phyloP scores from a whole-genome alignment of 805 yeast genomes.

The Yueomyces sp. region DNA sequence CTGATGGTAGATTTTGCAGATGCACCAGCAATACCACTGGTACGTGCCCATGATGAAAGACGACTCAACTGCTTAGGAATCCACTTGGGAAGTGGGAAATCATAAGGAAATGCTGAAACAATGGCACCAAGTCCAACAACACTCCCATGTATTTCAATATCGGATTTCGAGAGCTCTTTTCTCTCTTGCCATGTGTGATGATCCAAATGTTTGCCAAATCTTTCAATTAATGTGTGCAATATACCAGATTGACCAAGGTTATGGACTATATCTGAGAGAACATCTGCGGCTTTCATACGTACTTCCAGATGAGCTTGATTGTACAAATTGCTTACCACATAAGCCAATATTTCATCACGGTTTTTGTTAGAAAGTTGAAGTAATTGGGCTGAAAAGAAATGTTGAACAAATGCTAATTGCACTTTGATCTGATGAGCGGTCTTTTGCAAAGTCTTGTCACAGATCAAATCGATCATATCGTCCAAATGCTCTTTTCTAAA shows the following conservation, averaged over 20 bases:
- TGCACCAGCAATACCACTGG: constrained; percentile 68
- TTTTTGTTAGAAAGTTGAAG: constrained; percentile 37
- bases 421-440: constrained; percentile 52
- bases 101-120: constrained; percentile 79
- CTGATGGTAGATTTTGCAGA: constrained; percentile 74
- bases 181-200: constrained; percentile 15
- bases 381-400: constrained; percentile 56
- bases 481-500: constrained; percentile 30
- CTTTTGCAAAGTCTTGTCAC: constrained; percentile 23
- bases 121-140: constrained; percentile 81
- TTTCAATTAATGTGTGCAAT: constrained; percentile 26
- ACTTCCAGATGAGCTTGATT: constrained; percentile 59
- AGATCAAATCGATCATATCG: constrained; percentile 32
- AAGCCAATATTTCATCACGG: constrained; percentile 34
- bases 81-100: constrained; percentile 87
- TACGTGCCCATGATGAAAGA: constrained; percentile 58
- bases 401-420: constrained; percentile 56
- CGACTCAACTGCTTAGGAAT: constrained; percentile 59
- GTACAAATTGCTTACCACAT: constrained; percentile 36
- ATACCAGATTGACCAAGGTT: constrained; percentile 32
- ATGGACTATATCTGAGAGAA: constrained; percentile 73
- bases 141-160: constrained; percentile 60
- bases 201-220: constrained; percentile 20
- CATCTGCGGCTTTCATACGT: constrained; percentile 55
- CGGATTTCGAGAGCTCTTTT: constrained; percentile 26